Evolutionary conservation across 2,329 filamentous ascomycete genomes (phyloP).

Genomic region (Stromatinia cepivora): DNA sequence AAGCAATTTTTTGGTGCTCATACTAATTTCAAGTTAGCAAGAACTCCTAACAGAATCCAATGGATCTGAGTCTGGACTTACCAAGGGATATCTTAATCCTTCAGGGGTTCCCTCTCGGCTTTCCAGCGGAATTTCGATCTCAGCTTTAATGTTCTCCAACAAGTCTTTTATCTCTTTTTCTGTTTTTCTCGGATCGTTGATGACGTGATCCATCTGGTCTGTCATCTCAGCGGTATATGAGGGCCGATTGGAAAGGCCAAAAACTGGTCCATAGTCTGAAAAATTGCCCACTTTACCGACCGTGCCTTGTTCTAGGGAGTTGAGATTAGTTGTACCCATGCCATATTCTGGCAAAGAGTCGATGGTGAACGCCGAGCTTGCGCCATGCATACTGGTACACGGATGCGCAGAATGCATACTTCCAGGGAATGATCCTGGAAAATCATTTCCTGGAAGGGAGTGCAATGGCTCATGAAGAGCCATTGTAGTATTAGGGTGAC

Average conservation of each 20-base stretch:
- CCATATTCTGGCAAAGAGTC: constrained; percentile 11
- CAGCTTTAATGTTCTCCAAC: constrained; percentile 71
- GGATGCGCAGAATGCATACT: neutral
- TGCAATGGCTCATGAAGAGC: neutral
- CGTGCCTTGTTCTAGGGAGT: constrained; percentile 2
- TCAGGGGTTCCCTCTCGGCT: constrained; percentile 68
- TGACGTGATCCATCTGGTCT: constrained; percentile 32
- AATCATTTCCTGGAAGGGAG: neutral
- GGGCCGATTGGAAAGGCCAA: constrained; percentile 40
- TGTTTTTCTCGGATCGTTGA: constrained; percentile 51
- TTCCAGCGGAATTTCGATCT: constrained; percentile 62
- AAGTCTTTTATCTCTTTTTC: constrained; percentile 69
- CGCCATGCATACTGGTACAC: neutral
- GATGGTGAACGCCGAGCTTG: constrained; percentile 11
- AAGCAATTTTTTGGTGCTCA: constrained; percentile 76
- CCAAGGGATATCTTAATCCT: constrained; percentile 63
- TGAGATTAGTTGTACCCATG: neutral
- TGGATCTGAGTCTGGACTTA: constrained; percentile 21
- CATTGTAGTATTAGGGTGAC: constrained; percentile 14
- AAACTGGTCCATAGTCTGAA: constrained; percentile 25
- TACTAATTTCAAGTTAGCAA: constrained; percentile 47
- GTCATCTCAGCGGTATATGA: constrained; percentile 39
- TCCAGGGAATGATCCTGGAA: constrained; percentile 4
- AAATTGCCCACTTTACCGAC: constrained; percentile 30
- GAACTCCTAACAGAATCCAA: neutral